Percentiles rank a stretch among this genome's conserved stretches.
These are phyloP conservation scores for Ceriops zippeliana DNA, from an alignment of 345 rosid species.

Conservation along the genomic window DNA sequence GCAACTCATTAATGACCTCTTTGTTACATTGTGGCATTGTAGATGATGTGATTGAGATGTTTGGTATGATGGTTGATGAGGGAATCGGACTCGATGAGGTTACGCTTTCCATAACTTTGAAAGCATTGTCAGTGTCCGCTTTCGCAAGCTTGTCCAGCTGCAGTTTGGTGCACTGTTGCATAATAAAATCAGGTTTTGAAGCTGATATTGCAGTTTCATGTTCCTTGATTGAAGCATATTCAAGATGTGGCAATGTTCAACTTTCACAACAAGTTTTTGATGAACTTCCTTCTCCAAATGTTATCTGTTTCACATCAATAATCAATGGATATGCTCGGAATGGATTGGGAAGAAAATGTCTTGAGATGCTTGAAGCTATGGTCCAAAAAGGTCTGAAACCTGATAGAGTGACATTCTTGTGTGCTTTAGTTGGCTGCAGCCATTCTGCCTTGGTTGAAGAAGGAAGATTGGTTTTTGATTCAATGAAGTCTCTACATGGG, in stretches of 20 bases:
- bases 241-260: conserved; percentile 59
- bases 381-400: conserved; percentile 50
- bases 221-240: conserved; percentile 64
- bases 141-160: conserved; percentile 39
- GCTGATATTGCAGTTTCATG: conserved; percentile 60
- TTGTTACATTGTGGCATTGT: conserved; percentile 51
- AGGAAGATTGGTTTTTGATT: conserved; percentile 42
- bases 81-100: conserved; percentile 66
- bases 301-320: conserved; percentile 61
- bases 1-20: conserved; percentile 70
- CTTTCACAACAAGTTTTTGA: conserved; percentile 47
- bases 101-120: conserved; percentile 53
- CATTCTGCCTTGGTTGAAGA: conserved; percentile 80
- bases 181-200: conserved; percentile 53
- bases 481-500: conserved; percentile 46
- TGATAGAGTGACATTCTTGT: conserved; percentile 66
- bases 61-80: conserved; percentile 71
- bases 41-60: conserved; percentile 61
- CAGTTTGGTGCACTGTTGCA: conserved; percentile 53
- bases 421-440: conserved; percentile 62
- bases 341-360: conserved; percentile 65
- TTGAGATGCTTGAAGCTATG: conserved; percentile 53
- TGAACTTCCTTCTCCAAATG: conserved; percentile 49
- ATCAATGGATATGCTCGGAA: conserved; percentile 60
- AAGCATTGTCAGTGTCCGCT: conserved; percentile 52